Evolutionary conservation across 345 rosid genomes (phyloP), one percentile per base, ranked within the genome.

Genomic region (Citrus inodora): DNA sequence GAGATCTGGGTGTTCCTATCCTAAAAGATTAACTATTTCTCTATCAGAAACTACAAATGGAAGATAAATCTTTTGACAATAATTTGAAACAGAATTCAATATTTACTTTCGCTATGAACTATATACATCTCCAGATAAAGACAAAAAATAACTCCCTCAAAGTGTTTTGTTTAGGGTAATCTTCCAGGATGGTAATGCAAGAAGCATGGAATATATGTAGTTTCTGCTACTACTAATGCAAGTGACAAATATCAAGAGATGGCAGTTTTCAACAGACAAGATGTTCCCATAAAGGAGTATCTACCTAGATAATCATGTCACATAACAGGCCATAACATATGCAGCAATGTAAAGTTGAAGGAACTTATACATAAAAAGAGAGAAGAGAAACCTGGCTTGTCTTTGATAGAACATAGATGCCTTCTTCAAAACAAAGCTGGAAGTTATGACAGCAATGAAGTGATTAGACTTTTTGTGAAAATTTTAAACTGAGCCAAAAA

Each of bases 391-490:
- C 98, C 93, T 90, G 83, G 97, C 82, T 68, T 67, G 88, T 84
- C 98, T 90, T 76, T 86, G 87, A 75, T 83, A 88, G 75, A 91
- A 77, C 79, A 74, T 84, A 73, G 95, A 91, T 77, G 79, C 83
- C 81, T 85, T 93, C 85, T 82, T 87, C 90, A 95, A 83, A 60
- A 95, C 87, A 85, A 90, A 92, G 88, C 98, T 93, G 94, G 8
- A 86, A 83, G 46, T 30, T 14, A 75, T 1, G 72, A 70, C 63
- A 68, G 24, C 60, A 76, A 71, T 71, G 60, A 80, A 68, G 56
- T 60, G 17, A 70, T 77, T 71, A 84, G 35, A 55, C 68, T 73
- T 30, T 37, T 7, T 5, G 42, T 30, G 2, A 32, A 82, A 81
- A 30, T 38, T 70, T n/a, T 77, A 30, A 65, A 19, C 17, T 66